phyloP scores from a whole-genome alignment of 495 filamentous ascomycete genomes.

The Pseudomonodictys pantanalensis region DNA sequence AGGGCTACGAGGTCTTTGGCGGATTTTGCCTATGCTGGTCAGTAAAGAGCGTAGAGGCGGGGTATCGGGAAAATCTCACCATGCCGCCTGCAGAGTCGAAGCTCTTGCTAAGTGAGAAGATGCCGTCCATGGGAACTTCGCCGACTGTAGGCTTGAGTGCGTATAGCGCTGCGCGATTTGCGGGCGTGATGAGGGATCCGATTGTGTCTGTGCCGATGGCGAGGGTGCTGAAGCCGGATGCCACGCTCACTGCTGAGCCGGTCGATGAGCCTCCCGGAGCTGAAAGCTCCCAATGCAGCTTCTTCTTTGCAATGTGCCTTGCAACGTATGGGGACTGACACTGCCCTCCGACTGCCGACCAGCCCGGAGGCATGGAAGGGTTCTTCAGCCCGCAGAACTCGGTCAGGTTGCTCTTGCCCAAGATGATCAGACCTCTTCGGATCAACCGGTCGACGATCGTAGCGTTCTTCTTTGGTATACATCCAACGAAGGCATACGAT shows the following conservation, averaged over 20 bases:
- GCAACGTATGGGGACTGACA: slow-evolving; percentile 38
- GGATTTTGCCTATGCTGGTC: slow-evolving; percentile 28
- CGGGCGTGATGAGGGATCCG: slow-evolving; percentile 37
- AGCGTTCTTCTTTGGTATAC: slow-evolving; percentile 40
- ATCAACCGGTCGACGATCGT: slow-evolving; percentile 39
- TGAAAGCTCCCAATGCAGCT: slow-evolving; percentile 31
- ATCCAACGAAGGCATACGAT: slow-evolving; percentile 40
- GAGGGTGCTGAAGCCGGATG: slow-evolving; percentile 38
- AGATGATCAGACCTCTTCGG: slow-evolving; percentile 36
- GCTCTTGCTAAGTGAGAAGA: slow-evolving; percentile 32
- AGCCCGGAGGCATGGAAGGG: slow-evolving; percentile 35
- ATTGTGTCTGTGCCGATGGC: slow-evolving; percentile 37
- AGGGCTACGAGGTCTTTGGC: slow-evolving; percentile 36
- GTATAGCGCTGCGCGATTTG: slow-evolving; percentile 38
- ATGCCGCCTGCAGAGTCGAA: slow-evolving; percentile 38
- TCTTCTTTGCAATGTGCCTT: slow-evolving; percentile 31
- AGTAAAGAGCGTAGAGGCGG: neutral
- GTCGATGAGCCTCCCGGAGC: slow-evolving; percentile 35
- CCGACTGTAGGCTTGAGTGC: slow-evolving; percentile 37
- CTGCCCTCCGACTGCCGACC: slow-evolving; percentile 39
- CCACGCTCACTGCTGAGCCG: slow-evolving; percentile 35
- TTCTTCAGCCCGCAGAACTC: slow-evolving; percentile 40
- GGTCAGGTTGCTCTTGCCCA: slow-evolving; percentile 40
- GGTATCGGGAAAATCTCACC: neutral
- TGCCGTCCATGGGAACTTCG: slow-evolving; percentile 32